These are phyloP conservation scores for Solanum chacoense DNA, from an alignment of 305 asterid species.

Conservation along the genomic window DNA sequence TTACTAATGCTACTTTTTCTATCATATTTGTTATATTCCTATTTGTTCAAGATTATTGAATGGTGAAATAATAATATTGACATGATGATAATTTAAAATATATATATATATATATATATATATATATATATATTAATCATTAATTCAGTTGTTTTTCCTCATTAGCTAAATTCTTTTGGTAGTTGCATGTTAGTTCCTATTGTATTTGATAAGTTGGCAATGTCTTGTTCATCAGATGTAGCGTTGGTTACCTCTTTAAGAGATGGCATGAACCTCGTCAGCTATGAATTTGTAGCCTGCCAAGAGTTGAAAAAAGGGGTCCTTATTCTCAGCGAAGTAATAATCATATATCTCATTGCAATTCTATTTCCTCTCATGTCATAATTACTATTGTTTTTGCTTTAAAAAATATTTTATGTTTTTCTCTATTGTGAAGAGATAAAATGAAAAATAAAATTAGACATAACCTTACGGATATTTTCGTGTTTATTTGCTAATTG, in stretches of 20 bases:
- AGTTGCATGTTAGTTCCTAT: slow-evolving; percentile 15
- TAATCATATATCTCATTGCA: slow-evolving; percentile 2
- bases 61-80: neutral
- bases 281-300: slow-evolving; percentile 95
- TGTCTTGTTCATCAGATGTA: slow-evolving; percentile 44
- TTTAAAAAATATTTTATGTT: neutral
- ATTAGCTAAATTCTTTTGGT: slow-evolving; percentile 7
- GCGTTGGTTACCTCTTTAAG: slow-evolving; percentile 93
- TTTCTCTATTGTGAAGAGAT: neutral
- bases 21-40: neutral
- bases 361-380: neutral
- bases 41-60: neutral
- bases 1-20: neutral
- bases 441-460: neutral
- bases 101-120: too few species aligned
- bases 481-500: neutral
- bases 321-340: slow-evolving; percentile 89
- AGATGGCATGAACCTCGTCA: slow-evolving; percentile 97
- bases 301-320: slow-evolving; percentile 85
- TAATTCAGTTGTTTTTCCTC: neutral
- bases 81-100: neutral
- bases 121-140: too few species aligned
- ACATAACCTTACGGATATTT: neutral
- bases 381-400: neutral
- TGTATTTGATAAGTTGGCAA: slow-evolving; percentile 14